phyloP scores from a whole-genome alignment of 106 monocot genomes.

The Dactylorhiza incarnata region DNA sequence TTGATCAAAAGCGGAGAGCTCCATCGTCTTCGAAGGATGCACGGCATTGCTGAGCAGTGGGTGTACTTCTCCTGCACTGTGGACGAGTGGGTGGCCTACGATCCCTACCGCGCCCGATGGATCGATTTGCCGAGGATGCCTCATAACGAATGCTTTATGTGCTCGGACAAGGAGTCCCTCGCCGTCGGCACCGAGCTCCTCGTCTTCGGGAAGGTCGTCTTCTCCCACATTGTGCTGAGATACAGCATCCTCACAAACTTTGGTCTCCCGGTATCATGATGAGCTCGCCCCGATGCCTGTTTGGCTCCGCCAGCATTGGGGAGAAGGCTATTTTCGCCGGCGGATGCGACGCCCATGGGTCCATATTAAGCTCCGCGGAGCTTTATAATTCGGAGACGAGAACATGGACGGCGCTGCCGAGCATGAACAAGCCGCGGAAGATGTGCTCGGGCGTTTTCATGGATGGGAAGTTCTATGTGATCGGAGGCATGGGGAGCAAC shows the following conservation, averaged over 20 bases:
- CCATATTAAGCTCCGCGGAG: slow-evolving; percentile 53
- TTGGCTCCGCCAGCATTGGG: slow-evolving; percentile 76
- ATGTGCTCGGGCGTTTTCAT: slow-evolving; percentile 86
- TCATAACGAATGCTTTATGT: slow-evolving; percentile 69
- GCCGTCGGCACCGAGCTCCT: slow-evolving; percentile 78
- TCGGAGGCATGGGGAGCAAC: slow-evolving; percentile 51
- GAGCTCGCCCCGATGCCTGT: slow-evolving; percentile 71
- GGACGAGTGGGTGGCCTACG: slow-evolving; percentile 66
- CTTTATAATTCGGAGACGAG: slow-evolving; percentile 66
- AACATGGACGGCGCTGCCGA: slow-evolving; percentile 60
- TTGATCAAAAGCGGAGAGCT: slow-evolving; percentile 59
- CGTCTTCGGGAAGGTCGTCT: slow-evolving; percentile 66
- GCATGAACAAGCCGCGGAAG: slow-evolving; percentile 53
- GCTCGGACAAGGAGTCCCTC: slow-evolving; percentile 77
- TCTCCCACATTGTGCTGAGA: slow-evolving; percentile 38
- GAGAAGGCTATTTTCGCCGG: slow-evolving; percentile 73
- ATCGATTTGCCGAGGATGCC: slow-evolving; percentile 64
- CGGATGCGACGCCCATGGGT: slow-evolving; percentile 39
- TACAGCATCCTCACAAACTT: slow-evolving; percentile 64
- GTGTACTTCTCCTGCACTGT: slow-evolving; percentile 68
- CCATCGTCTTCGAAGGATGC: slow-evolving; percentile 40
- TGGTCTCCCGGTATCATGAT: slow-evolving; percentile 61
- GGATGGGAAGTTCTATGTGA: slow-evolving; percentile 82
- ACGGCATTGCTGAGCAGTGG: slow-evolving; percentile 60
- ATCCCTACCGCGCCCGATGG: slow-evolving; percentile 48